A percentile compares a stretch with the other conserved stretches of the same genome.
These are phyloP conservation scores for Fraxinus paxiana DNA, from an alignment of 305 asterid species.

Conservation along the genomic window DNA sequence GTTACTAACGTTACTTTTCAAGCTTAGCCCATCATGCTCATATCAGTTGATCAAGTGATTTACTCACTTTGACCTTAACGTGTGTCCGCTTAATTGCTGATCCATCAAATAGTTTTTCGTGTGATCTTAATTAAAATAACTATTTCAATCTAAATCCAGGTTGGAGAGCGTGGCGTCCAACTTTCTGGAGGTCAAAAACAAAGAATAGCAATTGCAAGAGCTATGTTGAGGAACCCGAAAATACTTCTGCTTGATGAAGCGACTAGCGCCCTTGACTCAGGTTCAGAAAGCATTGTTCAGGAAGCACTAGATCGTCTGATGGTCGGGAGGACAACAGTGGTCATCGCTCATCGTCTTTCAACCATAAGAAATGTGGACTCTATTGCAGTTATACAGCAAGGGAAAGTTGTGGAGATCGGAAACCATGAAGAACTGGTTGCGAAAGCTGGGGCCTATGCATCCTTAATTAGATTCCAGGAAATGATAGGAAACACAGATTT, in stretches of 20 bases:
- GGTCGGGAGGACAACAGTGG: conserved; percentile 94
- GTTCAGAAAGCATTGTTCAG: conserved; percentile 80
- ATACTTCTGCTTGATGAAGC: conserved; percentile 1
- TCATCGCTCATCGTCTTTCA: conserved; percentile 92
- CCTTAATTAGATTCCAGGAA: conserved; percentile 85
- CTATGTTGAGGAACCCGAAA: neutral
- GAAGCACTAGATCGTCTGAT: conserved; percentile 95
- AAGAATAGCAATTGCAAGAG: conserved; percentile 6
- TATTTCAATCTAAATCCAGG: neutral
- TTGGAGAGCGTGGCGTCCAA: neutral
- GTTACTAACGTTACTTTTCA: neutral
- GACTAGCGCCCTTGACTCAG: neutral
- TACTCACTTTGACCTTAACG: neutral
- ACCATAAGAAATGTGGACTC: conserved; percentile 86
- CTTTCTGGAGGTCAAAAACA: conserved; percentile 9
- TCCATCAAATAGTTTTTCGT: neutral
- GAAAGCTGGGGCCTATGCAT: conserved; percentile 87
- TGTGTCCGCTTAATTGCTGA: neutral
- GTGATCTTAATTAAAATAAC: neutral
- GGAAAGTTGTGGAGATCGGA: conserved; percentile 92
- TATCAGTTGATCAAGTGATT: neutral
- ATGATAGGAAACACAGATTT: conserved; percentile 80
- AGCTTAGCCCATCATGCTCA: neutral
- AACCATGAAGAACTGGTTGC: conserved; percentile 86
- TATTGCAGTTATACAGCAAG: conserved; percentile 93